phyloP scores from a whole-genome alignment of 1,284 basidiomycete genomes.

The Trichosporon ovoides region DNA sequence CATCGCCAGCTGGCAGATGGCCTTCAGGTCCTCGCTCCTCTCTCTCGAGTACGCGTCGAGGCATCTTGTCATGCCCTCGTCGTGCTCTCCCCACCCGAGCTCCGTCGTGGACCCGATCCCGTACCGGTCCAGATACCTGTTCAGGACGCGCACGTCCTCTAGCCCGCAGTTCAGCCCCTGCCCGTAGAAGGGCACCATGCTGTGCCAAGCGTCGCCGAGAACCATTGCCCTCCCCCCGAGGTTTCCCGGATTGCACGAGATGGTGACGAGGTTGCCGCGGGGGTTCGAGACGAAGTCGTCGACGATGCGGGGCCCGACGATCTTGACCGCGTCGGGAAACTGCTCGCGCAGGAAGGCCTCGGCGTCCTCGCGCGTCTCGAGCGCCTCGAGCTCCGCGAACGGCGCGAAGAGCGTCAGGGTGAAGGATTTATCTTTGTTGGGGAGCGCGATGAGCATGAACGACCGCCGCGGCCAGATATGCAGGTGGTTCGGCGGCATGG shows the following conservation, averaged over 20 bases:
- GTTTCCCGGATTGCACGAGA: conserved; percentile 85
- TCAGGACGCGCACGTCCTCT: conserved; percentile 89
- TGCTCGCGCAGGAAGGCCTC: conserved; percentile 73
- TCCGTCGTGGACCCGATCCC: conserved; percentile 53
- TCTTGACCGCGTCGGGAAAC: conserved; percentile 78
- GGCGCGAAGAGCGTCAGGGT: conserved; percentile 83
- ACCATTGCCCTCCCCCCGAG: conserved; percentile 82
- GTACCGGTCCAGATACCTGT: conserved; percentile 66
- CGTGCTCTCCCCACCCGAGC: conserved; percentile 37
- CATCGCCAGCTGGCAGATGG: conserved; percentile 87
- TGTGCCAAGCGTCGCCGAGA: conserved; percentile 90
- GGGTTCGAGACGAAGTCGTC: conserved; percentile 76
- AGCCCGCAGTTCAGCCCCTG: conserved; percentile 97
- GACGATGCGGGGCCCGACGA: conserved; percentile 76
- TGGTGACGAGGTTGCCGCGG: conserved; percentile 80
- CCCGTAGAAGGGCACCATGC: conserved; percentile 93
- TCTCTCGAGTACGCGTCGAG: conserved; percentile 70
- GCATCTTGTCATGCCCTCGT: conserved; percentile 58
- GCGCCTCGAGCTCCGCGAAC: conserved; percentile 65
- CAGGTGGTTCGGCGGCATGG: conserved; percentile 87
- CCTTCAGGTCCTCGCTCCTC: conserved; percentile 79
- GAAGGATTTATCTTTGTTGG: conserved; percentile 67
- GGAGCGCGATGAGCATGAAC: conserved; percentile 97
- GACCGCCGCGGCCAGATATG: conserved; percentile 99
- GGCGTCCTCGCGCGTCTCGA: conserved; percentile 59